Evolutionary conservation across 768 basidiomycete genomes (phyloP).

Genomic region (Russula foetens): DNA sequence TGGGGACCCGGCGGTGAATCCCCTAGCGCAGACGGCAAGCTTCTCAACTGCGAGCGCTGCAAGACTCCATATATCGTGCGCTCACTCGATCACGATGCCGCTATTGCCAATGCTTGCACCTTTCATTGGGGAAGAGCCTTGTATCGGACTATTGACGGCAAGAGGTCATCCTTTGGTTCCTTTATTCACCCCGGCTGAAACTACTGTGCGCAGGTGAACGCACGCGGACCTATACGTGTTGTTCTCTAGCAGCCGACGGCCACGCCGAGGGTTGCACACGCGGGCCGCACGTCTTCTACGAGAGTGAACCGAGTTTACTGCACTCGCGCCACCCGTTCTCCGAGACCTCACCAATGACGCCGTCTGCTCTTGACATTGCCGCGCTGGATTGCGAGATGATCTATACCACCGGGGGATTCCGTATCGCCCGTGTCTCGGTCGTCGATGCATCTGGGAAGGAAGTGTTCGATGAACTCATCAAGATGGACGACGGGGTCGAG

Average conservation of each 20-base stretch:
- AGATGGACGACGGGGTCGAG: slow-evolving; percentile 73
- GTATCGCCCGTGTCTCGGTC: slow-evolving; percentile 84
- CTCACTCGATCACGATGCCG: slow-evolving; percentile 22
- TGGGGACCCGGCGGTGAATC: slow-evolving; percentile 51
- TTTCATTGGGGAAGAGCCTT: slow-evolving; percentile 79
- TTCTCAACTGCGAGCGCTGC: slow-evolving; percentile 76
- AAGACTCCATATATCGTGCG: slow-evolving; percentile 54
- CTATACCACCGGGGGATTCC: slow-evolving; percentile 88
- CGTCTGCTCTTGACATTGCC: slow-evolving; percentile 59
- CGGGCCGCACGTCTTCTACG: slow-evolving; percentile 90
- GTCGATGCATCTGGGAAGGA: slow-evolving; percentile 67
- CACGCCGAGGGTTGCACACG: slow-evolving; percentile 56
- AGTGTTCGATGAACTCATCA: slow-evolving; percentile 76
- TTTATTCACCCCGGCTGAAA: neutral
- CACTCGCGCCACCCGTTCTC: slow-evolving; percentile 76
- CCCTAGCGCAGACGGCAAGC: slow-evolving; percentile 54
- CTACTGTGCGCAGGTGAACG: slow-evolving; percentile 47
- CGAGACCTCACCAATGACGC: slow-evolving; percentile 26
- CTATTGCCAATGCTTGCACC: slow-evolving; percentile 55
- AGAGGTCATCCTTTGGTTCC: slow-evolving; percentile 20
- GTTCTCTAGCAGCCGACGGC: slow-evolving; percentile 50
- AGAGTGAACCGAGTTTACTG: slow-evolving; percentile 52
- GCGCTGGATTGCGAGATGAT: slow-evolving; percentile 97
- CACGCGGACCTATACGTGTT: slow-evolving; percentile 69
- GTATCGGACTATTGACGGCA: slow-evolving; percentile 58